Percentiles rank a stretch among this genome's conserved stretches.
phyloP scores from a whole-genome alignment of 2,329 filamentous ascomycete species.

The Westerdykella sp. region DNA sequence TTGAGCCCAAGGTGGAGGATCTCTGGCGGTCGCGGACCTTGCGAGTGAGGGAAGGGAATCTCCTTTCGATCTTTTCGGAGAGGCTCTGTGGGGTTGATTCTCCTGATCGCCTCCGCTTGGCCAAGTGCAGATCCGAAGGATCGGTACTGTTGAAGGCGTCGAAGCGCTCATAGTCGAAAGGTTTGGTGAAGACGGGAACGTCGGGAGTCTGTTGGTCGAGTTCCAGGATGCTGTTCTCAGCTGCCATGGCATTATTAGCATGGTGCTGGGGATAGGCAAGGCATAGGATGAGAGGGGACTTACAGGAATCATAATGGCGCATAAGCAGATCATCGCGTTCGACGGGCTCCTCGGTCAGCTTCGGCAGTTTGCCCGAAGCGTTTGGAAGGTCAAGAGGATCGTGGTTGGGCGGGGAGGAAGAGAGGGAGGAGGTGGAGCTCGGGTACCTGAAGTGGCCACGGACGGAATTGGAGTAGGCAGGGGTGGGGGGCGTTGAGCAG shows the following conservation, averaged over 20 bases:
- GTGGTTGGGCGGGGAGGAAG: slow-evolving; percentile 47
- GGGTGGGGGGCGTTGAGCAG: slow-evolving; percentile 62
- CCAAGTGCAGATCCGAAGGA: slow-evolving; percentile 49
- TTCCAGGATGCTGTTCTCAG: slow-evolving; percentile 48
- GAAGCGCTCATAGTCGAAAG: background rate
- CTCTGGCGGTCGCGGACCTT: slow-evolving; percentile 49
- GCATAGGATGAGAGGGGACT: slow-evolving; percentile 35
- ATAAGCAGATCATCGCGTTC: slow-evolving; percentile 58
- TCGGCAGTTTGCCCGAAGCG: slow-evolving; percentile 63
- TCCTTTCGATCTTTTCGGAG: slow-evolving; percentile 59
- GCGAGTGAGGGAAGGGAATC: slow-evolving; percentile 51
- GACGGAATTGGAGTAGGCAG: slow-evolving; percentile 53
- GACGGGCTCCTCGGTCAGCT: slow-evolving; percentile 76
- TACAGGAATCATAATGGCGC: slow-evolving; percentile 62
- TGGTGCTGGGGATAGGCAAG: slow-evolving; percentile 2
- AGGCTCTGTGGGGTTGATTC: slow-evolving; percentile 59
- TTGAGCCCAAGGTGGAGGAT: slow-evolving; percentile 22
- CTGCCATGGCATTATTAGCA: slow-evolving; percentile 39
- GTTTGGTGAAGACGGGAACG: slow-evolving; percentile 28
- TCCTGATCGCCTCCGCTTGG: slow-evolving; percentile 53
- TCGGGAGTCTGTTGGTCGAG: background rate
- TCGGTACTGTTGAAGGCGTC: slow-evolving; percentile 47
- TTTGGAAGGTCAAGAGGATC: slow-evolving; percentile 53
- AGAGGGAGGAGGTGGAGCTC: slow-evolving; percentile 74
- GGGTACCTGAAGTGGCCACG: slow-evolving; percentile 59